phyloP scores from a whole-genome alignment of 306 rosid genomes.

The Arachis hypogaea region DNA sequence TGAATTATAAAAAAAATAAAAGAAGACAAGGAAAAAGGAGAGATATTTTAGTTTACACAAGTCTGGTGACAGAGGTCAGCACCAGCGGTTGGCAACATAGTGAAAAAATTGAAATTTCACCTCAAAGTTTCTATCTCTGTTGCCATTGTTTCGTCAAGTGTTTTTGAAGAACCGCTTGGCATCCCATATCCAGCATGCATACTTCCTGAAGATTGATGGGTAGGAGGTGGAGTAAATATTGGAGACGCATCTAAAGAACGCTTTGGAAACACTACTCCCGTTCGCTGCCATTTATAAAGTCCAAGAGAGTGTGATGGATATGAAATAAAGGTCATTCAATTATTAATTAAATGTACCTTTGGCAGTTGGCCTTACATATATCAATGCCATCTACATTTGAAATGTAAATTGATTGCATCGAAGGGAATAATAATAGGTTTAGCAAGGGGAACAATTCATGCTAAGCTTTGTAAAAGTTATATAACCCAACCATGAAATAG shows the following conservation, averaged over 20 bases:
- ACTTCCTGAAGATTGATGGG: conserved; percentile 50
- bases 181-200: conserved; percentile 83
- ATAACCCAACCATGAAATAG: conserved; percentile 3
- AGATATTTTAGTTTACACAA: conserved; percentile 22
- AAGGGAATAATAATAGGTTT: conserved; percentile 1
- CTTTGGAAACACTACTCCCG: conserved; percentile 85
- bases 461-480: conserved; percentile 20
- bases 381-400: conserved; percentile 7
- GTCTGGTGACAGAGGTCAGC: not conserved
- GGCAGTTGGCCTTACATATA: not conserved
- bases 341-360: conserved; percentile 20
- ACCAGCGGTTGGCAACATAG: conserved; percentile 24
- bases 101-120: conserved; percentile 44
- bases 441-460: conserved; percentile 1
- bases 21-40: not conserved
- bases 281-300: conserved; percentile 66
- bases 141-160: conserved; percentile 99
- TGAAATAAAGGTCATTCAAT: conserved; percentile 9
- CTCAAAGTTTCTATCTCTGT: conserved; percentile 79
- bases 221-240: conserved; percentile 83
- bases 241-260: conserved; percentile 76
- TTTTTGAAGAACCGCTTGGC: conserved; percentile 85
- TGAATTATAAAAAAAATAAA: conserved; percentile 4
- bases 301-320: conserved; percentile 33
- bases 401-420: conserved; percentile 1